Evolutionary conservation across 2,329 filamentous ascomycete species (phyloP).

Genomic region (Penicillium polonicum): DNA sequence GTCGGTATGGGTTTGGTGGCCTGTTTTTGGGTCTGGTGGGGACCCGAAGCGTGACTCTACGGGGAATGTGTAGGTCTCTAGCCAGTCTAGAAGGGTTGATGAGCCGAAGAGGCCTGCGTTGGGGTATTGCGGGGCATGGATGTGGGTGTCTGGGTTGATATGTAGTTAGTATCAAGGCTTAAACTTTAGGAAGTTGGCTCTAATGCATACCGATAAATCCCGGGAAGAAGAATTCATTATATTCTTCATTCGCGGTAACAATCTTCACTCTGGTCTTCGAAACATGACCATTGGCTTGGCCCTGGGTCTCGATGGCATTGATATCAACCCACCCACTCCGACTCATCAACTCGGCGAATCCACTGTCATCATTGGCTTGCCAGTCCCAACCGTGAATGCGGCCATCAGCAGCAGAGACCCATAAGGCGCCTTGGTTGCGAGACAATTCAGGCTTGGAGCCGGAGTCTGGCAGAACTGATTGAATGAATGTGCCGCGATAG

Average conservation of each 20-base stretch:
- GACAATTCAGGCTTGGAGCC: conserved; percentile 50
- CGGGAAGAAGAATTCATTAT: conserved; percentile 48
- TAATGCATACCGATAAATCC: conserved; percentile 46
- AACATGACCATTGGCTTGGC: conserved; percentile 10
- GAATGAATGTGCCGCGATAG: conserved; percentile 63
- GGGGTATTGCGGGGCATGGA: conserved; percentile 92
- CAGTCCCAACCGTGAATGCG: conserved; percentile 38
- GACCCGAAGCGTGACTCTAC: conserved; percentile 72
- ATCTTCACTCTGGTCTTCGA: conserved; percentile 29
- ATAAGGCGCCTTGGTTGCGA: conserved; percentile 50
- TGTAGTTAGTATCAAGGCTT: background rate
- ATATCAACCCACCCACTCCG: conserved; percentile 34
- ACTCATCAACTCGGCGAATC: conserved; percentile 29
- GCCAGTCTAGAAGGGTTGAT: conserved; percentile 87
- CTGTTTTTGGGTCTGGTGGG: conserved; percentile 15
- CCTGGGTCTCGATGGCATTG: conserved; percentile 10
- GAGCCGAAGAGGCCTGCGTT: conserved; percentile 94
- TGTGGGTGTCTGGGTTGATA: conserved; percentile 72
- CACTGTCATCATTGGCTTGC: conserved; percentile 27
- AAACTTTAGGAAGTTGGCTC: background rate
- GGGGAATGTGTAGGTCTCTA: conserved; percentile 92
- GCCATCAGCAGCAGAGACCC: conserved; percentile 36
- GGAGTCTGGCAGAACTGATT: conserved; percentile 41
- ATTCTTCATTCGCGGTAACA: conserved; percentile 41
- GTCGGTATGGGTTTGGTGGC: conserved; percentile 7